phyloP scores from a whole-genome alignment of 768 basidiomycete genomes.

The Tylopilus felleus region DNA sequence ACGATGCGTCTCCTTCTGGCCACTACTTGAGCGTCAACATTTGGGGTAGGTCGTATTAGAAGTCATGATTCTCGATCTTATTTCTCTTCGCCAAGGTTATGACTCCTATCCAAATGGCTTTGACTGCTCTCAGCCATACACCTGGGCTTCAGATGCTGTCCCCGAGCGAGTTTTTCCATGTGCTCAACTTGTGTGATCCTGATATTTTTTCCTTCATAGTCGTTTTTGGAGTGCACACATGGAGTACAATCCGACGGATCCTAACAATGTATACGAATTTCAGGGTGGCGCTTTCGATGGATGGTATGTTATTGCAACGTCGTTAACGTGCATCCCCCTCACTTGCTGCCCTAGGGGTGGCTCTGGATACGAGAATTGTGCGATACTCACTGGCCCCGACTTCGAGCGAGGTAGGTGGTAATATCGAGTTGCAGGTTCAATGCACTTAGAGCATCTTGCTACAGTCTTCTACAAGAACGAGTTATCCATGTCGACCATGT shows the following conservation, averaged over 20 bases:
- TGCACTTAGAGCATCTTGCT: slow-evolving; percentile 3
- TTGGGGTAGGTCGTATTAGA: slow-evolving; percentile 37
- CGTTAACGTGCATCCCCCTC: background rate
- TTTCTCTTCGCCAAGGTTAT: slow-evolving; percentile 10
- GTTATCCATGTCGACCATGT: slow-evolving; percentile 13
- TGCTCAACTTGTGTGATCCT: background rate
- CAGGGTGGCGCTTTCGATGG: slow-evolving; percentile 51
- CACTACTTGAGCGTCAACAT: slow-evolving; percentile 46
- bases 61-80: background rate
- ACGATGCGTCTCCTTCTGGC: slow-evolving; percentile 45
- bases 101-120: slow-evolving; percentile 49
- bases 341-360: slow-evolving; percentile 20
- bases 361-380: slow-evolving; percentile 19
- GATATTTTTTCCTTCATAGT: slow-evolving; percentile 1
- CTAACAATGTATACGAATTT: slow-evolving; percentile 24
- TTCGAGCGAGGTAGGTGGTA: slow-evolving; percentile 22
- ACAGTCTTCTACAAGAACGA: slow-evolving; percentile 24
- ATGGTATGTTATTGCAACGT: slow-evolving; percentile 42
- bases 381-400: slow-evolving; percentile 22
- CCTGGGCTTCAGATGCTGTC: slow-evolving; percentile 44
- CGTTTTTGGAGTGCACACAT: slow-evolving; percentile 41
- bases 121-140: slow-evolving; percentile 47
- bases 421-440: background rate
- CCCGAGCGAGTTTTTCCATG: slow-evolving; percentile 28
- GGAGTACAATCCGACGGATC: slow-evolving; percentile 19